Evolutionary conservation across 805 yeast species (phyloP), one percentile per base, ranked within the genome.

Genomic region (Clavispora vitiphila): DNA sequence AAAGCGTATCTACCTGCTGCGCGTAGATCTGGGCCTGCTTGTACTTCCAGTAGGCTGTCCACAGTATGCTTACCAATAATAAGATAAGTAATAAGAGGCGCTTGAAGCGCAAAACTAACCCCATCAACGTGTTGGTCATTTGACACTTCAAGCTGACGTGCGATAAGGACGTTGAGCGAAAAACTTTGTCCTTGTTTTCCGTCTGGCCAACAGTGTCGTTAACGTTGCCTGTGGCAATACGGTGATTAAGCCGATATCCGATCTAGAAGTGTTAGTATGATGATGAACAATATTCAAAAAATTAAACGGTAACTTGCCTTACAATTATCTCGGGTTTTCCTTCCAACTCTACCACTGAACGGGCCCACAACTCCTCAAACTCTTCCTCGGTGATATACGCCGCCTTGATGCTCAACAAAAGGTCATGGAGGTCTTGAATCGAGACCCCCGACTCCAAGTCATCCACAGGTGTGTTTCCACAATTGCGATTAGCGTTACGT

Each of bases 111-210:
- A 53, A 52, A 25, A 58, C 52, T 8, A 66, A 66, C 12, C 69
- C 69, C 30, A 72, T 60, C 18, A 80, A 52, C 41, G 80, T 74
- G 47, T 74, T 74, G 46, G 75, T 75, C 47, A 79, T 62, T 54
- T 74, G 77, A 56, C 87, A 81, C 42, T 66, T 68, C 40, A 80
- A 56, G 46, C 78, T 71, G 60, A 78, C 64, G 78, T 80, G 76
- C 61, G 74, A 71, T 71, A 74, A 67, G 77, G 86, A 80, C 77
- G 78, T 71, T 72, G 86, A 78, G 69, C 86, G 84, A 80, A 83
- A 62, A 81, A 76, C 56, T 74, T 75, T 59, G 74, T 69, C 50
- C 67, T 65, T 34, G 67, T 57, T 47, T 56, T 66, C 43, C 71
- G 68, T 37, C 62, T 59, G 54, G 61, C 61, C 54, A 51, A 39